Evolutionary conservation across 108 stramenopile genomes (phyloP), one percentile per base, ranked within the genome.

Genomic region (Cyclotella cryptica): DNA sequence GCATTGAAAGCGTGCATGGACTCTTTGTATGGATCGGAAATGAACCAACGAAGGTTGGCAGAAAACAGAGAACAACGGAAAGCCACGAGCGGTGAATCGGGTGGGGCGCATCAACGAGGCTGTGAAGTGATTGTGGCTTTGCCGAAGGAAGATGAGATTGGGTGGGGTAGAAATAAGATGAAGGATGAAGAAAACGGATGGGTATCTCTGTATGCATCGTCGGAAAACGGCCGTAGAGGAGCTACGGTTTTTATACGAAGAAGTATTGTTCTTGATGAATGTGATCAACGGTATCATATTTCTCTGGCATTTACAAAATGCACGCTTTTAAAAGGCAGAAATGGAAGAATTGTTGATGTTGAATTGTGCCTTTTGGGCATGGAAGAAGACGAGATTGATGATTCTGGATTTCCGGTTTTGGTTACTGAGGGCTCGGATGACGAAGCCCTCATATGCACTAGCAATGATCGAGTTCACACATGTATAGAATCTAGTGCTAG

Each of bases 351-450:
- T 53, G 46, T 89, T 22, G 67, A 75, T 42, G 64, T 90, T 30
- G 69, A 77, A 46, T 66, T 90, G 3, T 87, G 87, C 62, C 74
- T 91, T 0, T 53, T 91, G 51, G 58, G 83, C 1, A 88, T 91
- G 88, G 88, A 91, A 63, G 90, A 91, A 73, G 90, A 91, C 64
- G 90, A 91, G 54, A 85, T 79, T 19, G 80, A 58, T 11, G 88
- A 85, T 68, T 63, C 69, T 45, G 90, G 86, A 10, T 91, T 91
- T 67, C 90, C 90, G 0, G 53, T 40, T 17, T 51, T 86, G 22
- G 35, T 88, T 10, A 54, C 24, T 22, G 76, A 87, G 15, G 72
- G 79, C 10, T 57, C 69, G n/a, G 89, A 88, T 66, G 86, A 90
- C 66, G 86, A 83, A 30, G 81, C 79, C 13, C 72, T 90, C 13